Evolutionary conservation across 106 monocot species (phyloP), one percentile per base, ranked within the genome.

Genomic region (Phalaenopsis aphrodite): DNA sequence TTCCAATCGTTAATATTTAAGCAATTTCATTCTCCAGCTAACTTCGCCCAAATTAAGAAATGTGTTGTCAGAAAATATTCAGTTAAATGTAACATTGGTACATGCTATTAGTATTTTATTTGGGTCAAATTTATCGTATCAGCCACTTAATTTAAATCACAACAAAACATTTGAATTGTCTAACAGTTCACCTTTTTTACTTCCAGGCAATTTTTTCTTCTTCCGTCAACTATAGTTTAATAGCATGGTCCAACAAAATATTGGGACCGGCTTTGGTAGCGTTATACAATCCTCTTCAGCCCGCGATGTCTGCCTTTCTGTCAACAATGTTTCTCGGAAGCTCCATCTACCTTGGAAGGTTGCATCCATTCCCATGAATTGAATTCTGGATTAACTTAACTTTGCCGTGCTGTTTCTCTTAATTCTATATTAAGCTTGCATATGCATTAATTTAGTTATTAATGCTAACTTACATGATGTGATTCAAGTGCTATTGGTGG

Each of bases 261-360:
- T 19, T 96, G 56, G 96, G 96, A 8, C 96, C 93, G 49, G 82
- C 96, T 15, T 55, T 96, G 81, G 91, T 96, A 8, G 84, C 96
- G 78, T 78, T 96, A 6, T 93, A 96, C 83, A 84, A 83, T 78
- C 96, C 96, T 66, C 93, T 96, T 77, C 93, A 93, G 77, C 96
- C 96, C 42, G 91, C 85, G 41, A 81, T 86, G 72, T 91, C 96
- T 41, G 84, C 93, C 5, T 71, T 91, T 19, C 80, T 96, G 38
- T 96, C 96, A 78, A 86, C 79, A 43, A 61, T 96, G 74, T 93
- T 96, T 75, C 91, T 96, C 24, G 88, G 96, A 30, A 91, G 86
- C 55, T 56, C 96, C 80, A 86, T 96, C 42, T 96, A 79, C 88
- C 81, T 96, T 8, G 96, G 93, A 88, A 96, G 93, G 96, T 96